Evolutionary conservation across 148 eudicot genomes (phyloP), one percentile per base, ranked within the genome.

Genomic region (Rhododendron williamsianum): DNA sequence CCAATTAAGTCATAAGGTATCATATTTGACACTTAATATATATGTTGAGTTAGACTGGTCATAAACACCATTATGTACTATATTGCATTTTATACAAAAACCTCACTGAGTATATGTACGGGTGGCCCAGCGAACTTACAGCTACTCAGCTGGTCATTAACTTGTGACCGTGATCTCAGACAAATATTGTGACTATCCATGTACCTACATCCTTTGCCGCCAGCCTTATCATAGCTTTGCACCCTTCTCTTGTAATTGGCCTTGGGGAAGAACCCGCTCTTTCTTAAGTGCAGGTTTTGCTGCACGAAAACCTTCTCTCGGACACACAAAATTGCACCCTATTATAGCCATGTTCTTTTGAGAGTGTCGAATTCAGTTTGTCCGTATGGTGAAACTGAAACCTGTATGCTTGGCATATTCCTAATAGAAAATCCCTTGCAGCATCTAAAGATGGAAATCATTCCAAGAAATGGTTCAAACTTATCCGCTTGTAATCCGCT

Each of bases 181-280:
- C 33, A 46, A 78, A 78, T 46, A 45, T 78, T 25, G 81, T 78
- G 54, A 46, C 81, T 78, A n/a, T 12, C 54, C 81, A 78, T 45
- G n/a, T 45, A 78, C 81, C 54, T 78, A n/a, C 81, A n/a, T 45
- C 81, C 45, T 25, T 78, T 23, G 54, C 56, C 10, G 81, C 81
- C 33, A 78, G 33, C 81, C 81, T 78, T 78, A 46, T 78, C 81
- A 78, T 78, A 1, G 81, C 54, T 46, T 78, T 78, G 54, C 81
- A 78, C 16, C 81, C 81, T 78, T 78, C 81, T 78, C 81, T 46
- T 78, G 81, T 78, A 45, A 78, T 78, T 78, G 81, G 81, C 54
- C 54, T 46, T 23, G 81, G 81, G 81, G 54, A 78, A 78, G 81
- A 45, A 45, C 13, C 54, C 81, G 11, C 7, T 78, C 81, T 78